A percentile compares a stretch with the other conserved stretches of the same genome.
Conservation (phyloP, 2,329 filamentous ascomycete species). For the Fusarium sambucinum region DNA sequence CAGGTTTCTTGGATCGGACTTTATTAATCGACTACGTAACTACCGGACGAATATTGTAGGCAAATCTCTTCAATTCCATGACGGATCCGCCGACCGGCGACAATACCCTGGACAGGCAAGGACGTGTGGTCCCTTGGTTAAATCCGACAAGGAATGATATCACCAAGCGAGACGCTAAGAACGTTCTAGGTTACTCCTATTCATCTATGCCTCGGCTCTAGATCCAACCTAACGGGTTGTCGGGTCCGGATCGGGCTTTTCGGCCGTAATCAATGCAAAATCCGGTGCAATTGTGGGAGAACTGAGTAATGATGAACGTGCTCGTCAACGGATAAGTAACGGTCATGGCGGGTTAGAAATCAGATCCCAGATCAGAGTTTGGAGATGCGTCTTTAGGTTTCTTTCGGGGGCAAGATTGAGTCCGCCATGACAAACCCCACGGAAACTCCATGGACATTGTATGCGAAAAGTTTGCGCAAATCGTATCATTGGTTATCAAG, state of each 20-base stretch:
- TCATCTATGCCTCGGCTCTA: slow-evolving; percentile 27
- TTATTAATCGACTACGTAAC: slow-evolving; percentile 28
- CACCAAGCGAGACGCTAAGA: slow-evolving; percentile 24
- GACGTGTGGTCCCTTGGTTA: slow-evolving; percentile 18
- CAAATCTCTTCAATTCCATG: slow-evolving; percentile 28
- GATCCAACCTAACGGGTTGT: neutral
- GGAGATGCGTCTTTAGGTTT: neutral
- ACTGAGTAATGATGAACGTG: neutral
- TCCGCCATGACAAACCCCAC: neutral
- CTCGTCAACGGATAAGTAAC: neutral
- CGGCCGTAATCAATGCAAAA: slow-evolving; percentile 32
- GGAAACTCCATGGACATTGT: slow-evolving; percentile 16
- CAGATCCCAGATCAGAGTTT: neutral
- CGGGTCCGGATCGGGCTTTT: slow-evolving; percentile 36
- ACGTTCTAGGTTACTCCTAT: slow-evolving; percentile 10
- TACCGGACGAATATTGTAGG: neutral
- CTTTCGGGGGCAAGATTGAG: neutral
- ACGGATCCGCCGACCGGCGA: slow-evolving; percentile 32
- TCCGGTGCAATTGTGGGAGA: slow-evolving; percentile 4
- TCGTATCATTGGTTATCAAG: neutral
- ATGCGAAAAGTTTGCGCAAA: slow-evolving; percentile 23
- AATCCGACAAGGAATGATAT: slow-evolving; percentile 29
- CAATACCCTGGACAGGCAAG: slow-evolving; percentile 14
- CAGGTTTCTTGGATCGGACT: neutral
- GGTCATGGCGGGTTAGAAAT: neutral